These are phyloP conservation scores for Isatis tinctoria DNA, from an alignment of 345 rosid species.

Conservation along the genomic window DNA sequence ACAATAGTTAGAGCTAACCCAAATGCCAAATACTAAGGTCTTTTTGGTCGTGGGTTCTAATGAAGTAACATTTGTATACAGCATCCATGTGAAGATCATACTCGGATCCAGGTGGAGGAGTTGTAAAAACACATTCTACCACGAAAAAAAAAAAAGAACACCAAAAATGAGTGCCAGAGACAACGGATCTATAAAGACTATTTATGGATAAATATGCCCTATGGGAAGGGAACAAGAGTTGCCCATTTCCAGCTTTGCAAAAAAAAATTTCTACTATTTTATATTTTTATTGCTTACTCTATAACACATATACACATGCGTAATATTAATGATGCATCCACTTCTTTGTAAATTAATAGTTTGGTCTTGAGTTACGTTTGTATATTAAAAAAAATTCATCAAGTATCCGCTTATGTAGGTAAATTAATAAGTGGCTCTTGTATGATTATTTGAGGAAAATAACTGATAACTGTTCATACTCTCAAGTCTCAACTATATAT, in stretches of 20 bases:
- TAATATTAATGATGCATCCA: constrained; percentile 5
- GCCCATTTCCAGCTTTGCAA: constrained; percentile 23
- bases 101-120: not conserved
- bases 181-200: constrained; percentile 13
- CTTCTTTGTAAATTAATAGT: not conserved
- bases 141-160: not conserved
- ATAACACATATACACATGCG: constrained; percentile 22
- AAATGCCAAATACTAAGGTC: not conserved
- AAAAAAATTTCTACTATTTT: not conserved
- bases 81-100: not conserved
- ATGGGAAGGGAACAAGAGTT: constrained; percentile 21
- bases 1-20: not conserved
- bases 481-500: not conserved
- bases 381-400: not conserved
- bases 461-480: too few relatives aligned
- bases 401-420: not conserved
- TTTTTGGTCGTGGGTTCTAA: not conserved
- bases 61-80: not conserved
- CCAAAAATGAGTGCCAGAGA: constrained; percentile 8
- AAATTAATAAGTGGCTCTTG: too few relatives aligned
- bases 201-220: constrained; percentile 12
- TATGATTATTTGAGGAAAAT: too few relatives aligned
- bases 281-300: not conserved
- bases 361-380: not conserved
- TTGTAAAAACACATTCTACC: constrained; percentile 2